Conservation (phyloP, 441 rosid species). For the Croton setiger region DNA sequence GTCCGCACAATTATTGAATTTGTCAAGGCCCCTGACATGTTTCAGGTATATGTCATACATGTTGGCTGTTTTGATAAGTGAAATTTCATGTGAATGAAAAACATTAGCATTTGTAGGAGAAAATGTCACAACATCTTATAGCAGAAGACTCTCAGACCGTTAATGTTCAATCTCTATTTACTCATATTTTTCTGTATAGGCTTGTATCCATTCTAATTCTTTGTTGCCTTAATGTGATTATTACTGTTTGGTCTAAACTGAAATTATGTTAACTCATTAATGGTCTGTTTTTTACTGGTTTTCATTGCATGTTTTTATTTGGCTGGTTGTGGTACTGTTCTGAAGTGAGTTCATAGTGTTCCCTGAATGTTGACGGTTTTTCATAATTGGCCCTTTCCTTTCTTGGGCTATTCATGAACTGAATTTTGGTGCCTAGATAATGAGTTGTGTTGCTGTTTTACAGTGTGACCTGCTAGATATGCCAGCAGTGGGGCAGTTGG, state of each 20-base stretch:
- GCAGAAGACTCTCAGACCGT: not conserved
- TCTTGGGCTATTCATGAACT: not conserved
- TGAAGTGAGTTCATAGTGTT: not conserved
- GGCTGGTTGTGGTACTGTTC: not conserved
- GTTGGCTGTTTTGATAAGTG: not conserved
- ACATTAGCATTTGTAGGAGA: not conserved
- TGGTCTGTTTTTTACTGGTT: not conserved
- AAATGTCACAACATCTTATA: not conserved
- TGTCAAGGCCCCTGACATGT: conserved; percentile 80
- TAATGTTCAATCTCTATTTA: not conserved
- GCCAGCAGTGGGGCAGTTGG: conserved; percentile 85
- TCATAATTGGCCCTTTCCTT: not conserved
- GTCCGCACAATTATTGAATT: conserved; percentile 70
- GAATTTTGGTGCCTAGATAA: conserved; percentile 9
- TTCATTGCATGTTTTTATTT: not conserved
- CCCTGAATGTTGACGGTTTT: not conserved
- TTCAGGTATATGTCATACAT: conserved; percentile 55
- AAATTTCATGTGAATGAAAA: not conserved
- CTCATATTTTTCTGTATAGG: not conserved
- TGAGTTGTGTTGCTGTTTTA: conserved; percentile 25
- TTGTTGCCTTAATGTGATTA: not conserved
- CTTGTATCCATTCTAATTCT: not conserved
- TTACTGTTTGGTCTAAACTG: not conserved
- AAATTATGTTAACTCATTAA: not conserved
- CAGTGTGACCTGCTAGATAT: conserved; percentile 94